Evolutionary conservation across 441 rosid genomes (phyloP), one percentile per base, ranked within the genome.

Genomic region (Populus hybrid): DNA sequence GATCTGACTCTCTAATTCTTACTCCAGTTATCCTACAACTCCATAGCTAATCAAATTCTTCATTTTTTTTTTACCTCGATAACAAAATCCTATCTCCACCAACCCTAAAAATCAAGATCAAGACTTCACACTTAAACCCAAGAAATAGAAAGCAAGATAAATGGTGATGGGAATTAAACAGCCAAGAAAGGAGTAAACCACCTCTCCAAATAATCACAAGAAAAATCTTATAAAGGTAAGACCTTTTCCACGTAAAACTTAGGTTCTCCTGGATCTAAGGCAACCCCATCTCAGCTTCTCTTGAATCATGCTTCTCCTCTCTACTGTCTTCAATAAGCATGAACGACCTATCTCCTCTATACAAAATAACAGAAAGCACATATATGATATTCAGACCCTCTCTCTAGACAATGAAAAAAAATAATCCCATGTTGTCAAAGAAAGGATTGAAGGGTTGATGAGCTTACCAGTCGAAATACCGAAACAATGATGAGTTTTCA

Each of bases 261-360:
- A 23, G 23, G 80, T 73, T 68, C 82, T 66, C 90, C 87, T 83
- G 86, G 89, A 90, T 90, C 91, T 85, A 84, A 81, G 84, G 86
- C 76, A 90, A 86, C 79, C 85, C 84, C 78, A 66, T 74, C 76
- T 75, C 75, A 79, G 78, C 80, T 87, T 78, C 80, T 74, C 74
- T 23, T 75, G 67, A 83, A 73, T 70, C 63, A 75, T 9, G 67
- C 59, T 14, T 50, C 59, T 50, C 59, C 59, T 50, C 59, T 50
- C 56, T 4, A 50, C n/a, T 50, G 59, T 50, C n/a, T 16, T 50
- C 59, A 50, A 16, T 50, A 50, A 50, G 56, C 56, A 14, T 0
- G 56, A 45, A 14, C 56, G n/a, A 5, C n/a, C 59, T 68, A 64
- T 82, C 78, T 74, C 82, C 78, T 79, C 72, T 75, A 59, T 61